Conservation (phyloP, 2,329 filamentous ascomycete species). For the Gyromitra esculenta region DNA sequence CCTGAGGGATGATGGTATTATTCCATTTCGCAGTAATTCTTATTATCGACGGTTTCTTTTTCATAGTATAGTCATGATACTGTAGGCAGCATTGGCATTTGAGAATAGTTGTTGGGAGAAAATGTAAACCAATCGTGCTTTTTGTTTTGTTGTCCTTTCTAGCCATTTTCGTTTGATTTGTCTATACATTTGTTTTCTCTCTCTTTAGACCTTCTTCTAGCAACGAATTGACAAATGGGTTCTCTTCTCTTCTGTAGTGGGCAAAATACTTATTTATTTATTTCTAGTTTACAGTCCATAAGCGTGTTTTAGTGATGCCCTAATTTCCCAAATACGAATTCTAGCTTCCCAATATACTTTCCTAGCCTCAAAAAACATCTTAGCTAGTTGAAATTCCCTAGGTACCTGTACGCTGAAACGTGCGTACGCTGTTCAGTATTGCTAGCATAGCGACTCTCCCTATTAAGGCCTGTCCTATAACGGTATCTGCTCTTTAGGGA, state of each 20-base stretch:
- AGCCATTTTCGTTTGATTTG: slow-evolving; percentile 8
- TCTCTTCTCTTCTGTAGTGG: slow-evolving; percentile 2
- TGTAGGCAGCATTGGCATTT: background rate
- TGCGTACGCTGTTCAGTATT: too few relatives aligned
- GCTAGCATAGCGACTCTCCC: too few relatives aligned
- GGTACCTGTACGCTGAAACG: too few relatives aligned
- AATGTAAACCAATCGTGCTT: background rate
- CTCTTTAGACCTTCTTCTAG: background rate
- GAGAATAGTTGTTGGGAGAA: background rate
- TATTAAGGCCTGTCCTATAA: too few relatives aligned
- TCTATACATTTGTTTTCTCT: background rate
- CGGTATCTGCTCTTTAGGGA: too few relatives aligned
- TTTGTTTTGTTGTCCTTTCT: slow-evolving; percentile 6
- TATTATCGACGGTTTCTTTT: slow-evolving; percentile 28
- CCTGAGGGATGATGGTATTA: slow-evolving; percentile 3
- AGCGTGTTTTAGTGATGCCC: too few relatives aligned
- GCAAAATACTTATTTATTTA: slow-evolving; percentile 14
- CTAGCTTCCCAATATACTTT: too few relatives aligned
- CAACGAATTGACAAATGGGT: background rate
- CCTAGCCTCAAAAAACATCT: too few relatives aligned
- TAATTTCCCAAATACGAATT: too few relatives aligned
- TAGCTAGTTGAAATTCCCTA: too few relatives aligned
- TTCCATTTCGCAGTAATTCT: slow-evolving; percentile 26
- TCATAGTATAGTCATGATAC: background rate
- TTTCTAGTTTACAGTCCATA: slow-evolving; percentile 2